Base-by-base conservation (phyloP, 306 rosid genomes). In the Cicer yamashitae region DNA sequence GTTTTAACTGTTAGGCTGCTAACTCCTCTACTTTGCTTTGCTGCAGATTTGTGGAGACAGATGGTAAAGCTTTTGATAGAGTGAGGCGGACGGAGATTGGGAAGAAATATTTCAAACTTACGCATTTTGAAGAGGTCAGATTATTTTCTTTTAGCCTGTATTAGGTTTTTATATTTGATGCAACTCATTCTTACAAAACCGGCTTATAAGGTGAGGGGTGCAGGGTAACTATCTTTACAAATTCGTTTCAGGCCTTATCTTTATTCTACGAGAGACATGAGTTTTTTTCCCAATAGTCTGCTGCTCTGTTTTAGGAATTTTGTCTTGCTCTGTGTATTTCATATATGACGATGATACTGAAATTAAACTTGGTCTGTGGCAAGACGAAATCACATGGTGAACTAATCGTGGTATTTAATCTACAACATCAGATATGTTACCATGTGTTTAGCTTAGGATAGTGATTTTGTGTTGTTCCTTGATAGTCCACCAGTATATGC, bases 91-190 rank as follows among this genome's bases (percentile, higher is more conserved):
- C 99, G 50, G 99, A 94, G 82, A 94, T 94, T 38, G 99, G 99
- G 68, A 94, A 94, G 88, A 94, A 94, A 72, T 5, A 90, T 87
- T 89, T 94, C 86, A 94, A 92, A 83, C 97, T 94, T 15, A 84
- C 93, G n/a, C 96, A 94, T 81, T 94, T 94, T 66, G 97, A 94
- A 83, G 99, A 94, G 99, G 99, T 94, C 43, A 87, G 91, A 48
- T 67, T 43, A 64, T 56, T 39, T 75, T 67, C 2, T 65, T 6
- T 60, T 68, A 52, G 70, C 22, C 22, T 20, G 22, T 20, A 20
- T 20, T 20, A 20, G 22, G 22, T 20, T 30, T 30, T 30, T 30
- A 30, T 30, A 30, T 30, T 30, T 30, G 37, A 4, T 30, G 34
- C 37, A 30, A 30, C 37, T 0, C 37, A 30, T 30, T 30, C 37